Evolutionary conservation across 768 basidiomycete genomes (phyloP).

Genomic region (Serendipita sp.): DNA sequence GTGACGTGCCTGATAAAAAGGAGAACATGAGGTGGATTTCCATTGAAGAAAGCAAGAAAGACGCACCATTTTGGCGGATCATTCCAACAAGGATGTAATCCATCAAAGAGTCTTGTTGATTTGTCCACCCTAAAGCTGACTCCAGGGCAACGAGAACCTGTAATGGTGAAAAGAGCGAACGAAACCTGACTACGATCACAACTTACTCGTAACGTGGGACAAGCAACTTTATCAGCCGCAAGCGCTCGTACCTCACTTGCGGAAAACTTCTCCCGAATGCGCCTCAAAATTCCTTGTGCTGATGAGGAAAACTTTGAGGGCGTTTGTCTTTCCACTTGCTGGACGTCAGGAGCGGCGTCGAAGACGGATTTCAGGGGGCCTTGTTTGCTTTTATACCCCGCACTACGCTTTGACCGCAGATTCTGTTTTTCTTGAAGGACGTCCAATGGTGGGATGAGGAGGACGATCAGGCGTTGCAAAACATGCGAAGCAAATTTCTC

Average conservation of each 20-base stretch:
- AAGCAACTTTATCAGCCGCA: conserved; percentile 60
- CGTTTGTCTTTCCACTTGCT: conserved; percentile 10
- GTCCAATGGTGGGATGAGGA: conserved; percentile 50
- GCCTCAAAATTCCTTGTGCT: conserved; percentile 32
- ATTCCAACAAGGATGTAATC: conserved; percentile 67
- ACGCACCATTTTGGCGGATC: conserved; percentile 23
- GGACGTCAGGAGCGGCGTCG: conserved; percentile 17
- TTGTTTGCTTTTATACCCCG: conserved; percentile 66
- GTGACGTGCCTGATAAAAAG: background rate
- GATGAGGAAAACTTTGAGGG: conserved; percentile 37
- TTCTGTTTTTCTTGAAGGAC: conserved; percentile 19
- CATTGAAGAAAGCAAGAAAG: background rate
- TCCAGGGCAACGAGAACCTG: conserved; percentile 79
- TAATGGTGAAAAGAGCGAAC: conserved; percentile 1
- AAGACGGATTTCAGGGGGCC: conserved; percentile 73
- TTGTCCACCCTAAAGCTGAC: conserved; percentile 43
- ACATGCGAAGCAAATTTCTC: conserved; percentile 89
- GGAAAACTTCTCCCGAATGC: conserved; percentile 35
- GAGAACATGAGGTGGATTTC: background rate
- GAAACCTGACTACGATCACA: conserved; percentile 4
- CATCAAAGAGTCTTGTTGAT: conserved; percentile 56
- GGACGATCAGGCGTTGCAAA: conserved; percentile 57
- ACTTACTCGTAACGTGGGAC: conserved; percentile 56
- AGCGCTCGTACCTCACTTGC: conserved; percentile 65
- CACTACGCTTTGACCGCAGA: conserved; percentile 74